Evolutionary conservation across 441 rosid genomes (phyloP).

Genomic region (Hura crepitans): DNA sequence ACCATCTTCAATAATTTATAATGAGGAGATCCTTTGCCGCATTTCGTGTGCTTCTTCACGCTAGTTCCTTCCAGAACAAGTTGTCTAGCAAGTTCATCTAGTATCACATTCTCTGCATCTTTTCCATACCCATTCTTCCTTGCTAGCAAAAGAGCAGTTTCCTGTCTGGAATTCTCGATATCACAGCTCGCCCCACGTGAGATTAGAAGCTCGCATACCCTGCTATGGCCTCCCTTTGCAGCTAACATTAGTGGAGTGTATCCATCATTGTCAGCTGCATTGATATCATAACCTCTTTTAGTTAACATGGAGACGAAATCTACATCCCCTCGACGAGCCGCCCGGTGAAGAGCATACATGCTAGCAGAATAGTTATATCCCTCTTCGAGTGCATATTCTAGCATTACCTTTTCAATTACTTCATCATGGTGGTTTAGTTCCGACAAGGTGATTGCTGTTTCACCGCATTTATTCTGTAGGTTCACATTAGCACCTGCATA

Average conservation of each 20-base stretch:
- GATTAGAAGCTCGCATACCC: slow-evolving; percentile 57
- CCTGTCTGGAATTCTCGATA: slow-evolving; percentile 45
- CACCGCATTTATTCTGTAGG: slow-evolving; percentile 56
- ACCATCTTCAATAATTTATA: slow-evolving; percentile 52
- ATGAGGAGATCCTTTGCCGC: slow-evolving; percentile 79
- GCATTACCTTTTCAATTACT: slow-evolving; percentile 80
- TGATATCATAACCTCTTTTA: slow-evolving; percentile 60
- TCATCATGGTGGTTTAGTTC: slow-evolving; percentile 55
- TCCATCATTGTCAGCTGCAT: slow-evolving; percentile 60
- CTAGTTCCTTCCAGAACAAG: slow-evolving; percentile 45
- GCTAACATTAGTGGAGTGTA: slow-evolving; percentile 93
- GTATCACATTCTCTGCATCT: slow-evolving; percentile 47
- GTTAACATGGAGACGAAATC: slow-evolving; percentile 55
- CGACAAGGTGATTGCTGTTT: slow-evolving; percentile 63
- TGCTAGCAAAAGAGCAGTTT: slow-evolving; percentile 58
- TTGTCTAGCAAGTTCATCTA: slow-evolving; percentile 62
- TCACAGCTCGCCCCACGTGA: slow-evolving; percentile 56
- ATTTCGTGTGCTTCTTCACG: slow-evolving; percentile 74
- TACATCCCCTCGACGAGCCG: slow-evolving; percentile 71
- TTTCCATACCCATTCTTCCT: slow-evolving; percentile 30
- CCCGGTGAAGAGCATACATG: slow-evolving; percentile 81
- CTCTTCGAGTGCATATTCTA: slow-evolving; percentile 79
- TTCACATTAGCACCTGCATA: slow-evolving; percentile 78
- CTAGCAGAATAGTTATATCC: slow-evolving; percentile 59
- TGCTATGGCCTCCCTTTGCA: slow-evolving; percentile 68